A percentile compares a stretch with the other conserved stretches of the same genome.
These are phyloP conservation scores for Diutina mesorugosa DNA, from an alignment of 1,139 yeast species.

Conservation along the genomic window DNA sequence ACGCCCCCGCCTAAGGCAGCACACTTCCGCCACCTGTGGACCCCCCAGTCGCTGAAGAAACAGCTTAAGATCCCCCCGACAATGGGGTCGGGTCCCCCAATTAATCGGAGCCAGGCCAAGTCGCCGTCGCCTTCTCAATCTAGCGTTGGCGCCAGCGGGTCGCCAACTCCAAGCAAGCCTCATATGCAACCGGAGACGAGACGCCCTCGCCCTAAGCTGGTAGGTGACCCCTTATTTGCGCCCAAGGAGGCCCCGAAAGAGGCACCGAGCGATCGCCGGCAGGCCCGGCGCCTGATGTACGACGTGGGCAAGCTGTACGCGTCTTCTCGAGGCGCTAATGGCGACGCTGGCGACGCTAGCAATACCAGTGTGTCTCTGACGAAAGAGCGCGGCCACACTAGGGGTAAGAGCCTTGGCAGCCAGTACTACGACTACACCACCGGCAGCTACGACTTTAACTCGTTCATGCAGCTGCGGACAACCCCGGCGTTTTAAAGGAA, in stretches of 20 bases:
- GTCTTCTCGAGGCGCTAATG: not conserved
- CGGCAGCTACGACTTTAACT: not conserved
- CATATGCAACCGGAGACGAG: no score
- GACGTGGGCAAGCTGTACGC: not conserved
- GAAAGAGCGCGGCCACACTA: not conserved
- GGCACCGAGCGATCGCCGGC: not conserved
- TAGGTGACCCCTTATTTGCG: not conserved
- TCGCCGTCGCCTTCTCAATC: not conserved
- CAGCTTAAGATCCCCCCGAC: not conserved
- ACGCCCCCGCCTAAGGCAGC: not conserved
- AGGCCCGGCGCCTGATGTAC: not conserved
- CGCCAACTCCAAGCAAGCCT: no score
- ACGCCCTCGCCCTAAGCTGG: no score
- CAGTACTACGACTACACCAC: constrained; percentile 1
- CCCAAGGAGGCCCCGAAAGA: not conserved
- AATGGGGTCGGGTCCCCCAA: not conserved
- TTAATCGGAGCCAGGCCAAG: not conserved
- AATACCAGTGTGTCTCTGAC: no score
- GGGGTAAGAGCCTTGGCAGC: not conserved
- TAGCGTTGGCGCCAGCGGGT: no score
- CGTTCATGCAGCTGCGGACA: not conserved
- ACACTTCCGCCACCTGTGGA: not conserved
- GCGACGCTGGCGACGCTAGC: not conserved
- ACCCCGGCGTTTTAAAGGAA: not conserved
- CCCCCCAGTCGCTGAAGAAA: not conserved